Conservation (phyloP, 345 rosid genomes). For the Sisymbrium irio region DNA sequence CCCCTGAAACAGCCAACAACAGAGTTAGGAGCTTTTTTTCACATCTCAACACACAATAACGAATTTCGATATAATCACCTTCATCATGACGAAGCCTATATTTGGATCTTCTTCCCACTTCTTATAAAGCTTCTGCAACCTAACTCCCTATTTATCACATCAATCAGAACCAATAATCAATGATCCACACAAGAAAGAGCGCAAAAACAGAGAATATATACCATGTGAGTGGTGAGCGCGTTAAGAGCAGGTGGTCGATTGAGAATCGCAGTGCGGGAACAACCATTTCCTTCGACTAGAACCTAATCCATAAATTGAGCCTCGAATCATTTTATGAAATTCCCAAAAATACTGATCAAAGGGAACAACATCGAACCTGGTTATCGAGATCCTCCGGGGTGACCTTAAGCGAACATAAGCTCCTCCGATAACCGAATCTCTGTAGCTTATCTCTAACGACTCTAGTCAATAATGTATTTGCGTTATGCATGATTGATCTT, state of each 20-base stretch:
- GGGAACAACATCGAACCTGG: constrained; percentile 41
- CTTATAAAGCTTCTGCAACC: constrained; percentile 62
- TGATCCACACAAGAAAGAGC: no score
- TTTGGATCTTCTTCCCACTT: constrained; percentile 86
- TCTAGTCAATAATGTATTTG: constrained; percentile 31
- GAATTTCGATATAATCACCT: constrained; percentile 39
- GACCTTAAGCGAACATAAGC: constrained; percentile 41
- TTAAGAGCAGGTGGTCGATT: constrained; percentile 82
- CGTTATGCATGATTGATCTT: constrained; percentile 37
- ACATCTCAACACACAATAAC: neutral
- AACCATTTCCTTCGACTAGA: constrained; percentile 63
- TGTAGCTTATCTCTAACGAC: constrained; percentile 27
- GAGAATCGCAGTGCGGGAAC: constrained; percentile 75
- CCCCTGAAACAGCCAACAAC: constrained; percentile 57
- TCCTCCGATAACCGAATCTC: constrained; percentile 25
- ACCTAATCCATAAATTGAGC: constrained; percentile 41
- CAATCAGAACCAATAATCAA: neutral
- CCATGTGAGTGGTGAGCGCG: constrained; percentile 77
- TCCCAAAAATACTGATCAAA: neutral
- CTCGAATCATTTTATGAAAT: neutral
- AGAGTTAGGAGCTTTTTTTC: neutral
- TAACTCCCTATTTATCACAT: constrained; percentile 44
- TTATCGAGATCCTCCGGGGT: constrained; percentile 47
- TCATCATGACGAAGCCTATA: constrained; percentile 72
- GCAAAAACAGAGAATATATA: no score